Percentiles rank a stretch among this genome's conserved stretches.
These are phyloP conservation scores for Microascus cirrosus DNA, from an alignment of 2,329 filamentous ascomycete genomes.

Conservation along the genomic window DNA sequence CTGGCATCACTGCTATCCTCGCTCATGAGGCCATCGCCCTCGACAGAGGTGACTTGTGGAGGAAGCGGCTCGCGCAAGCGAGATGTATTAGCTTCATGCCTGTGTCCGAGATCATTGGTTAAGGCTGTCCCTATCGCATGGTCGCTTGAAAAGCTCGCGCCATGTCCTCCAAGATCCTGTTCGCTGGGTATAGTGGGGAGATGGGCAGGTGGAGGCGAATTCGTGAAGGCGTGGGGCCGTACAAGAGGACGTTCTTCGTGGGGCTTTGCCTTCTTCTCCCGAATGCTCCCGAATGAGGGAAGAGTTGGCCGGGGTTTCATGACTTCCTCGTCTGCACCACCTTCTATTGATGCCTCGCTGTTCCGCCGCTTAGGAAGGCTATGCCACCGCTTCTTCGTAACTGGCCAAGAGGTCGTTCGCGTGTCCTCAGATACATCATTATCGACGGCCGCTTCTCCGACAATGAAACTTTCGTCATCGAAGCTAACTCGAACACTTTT, in stretches of 20 bases:
- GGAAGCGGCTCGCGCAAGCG: conserved; percentile 54
- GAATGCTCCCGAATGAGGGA: conserved; percentile 65
- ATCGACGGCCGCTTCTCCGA: conserved; percentile 33
- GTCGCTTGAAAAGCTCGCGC: conserved; percentile 45
- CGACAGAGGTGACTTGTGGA: conserved; percentile 58
- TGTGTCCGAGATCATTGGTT: conserved; percentile 38
- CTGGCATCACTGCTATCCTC: conserved; percentile 8
- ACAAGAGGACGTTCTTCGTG: conserved; percentile 46
- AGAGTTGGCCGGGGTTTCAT: conserved; percentile 67
- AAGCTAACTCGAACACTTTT: conserved; percentile 70
- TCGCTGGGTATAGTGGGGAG: conserved; percentile 9
- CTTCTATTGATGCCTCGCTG: conserved; percentile 14
- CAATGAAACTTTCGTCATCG: conserved; percentile 50
- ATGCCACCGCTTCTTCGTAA: conserved; percentile 34
- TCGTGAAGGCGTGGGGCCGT: conserved; percentile 27
- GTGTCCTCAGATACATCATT: conserved; percentile 23
- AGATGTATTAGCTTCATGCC: conserved; percentile 44
- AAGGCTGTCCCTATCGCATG: conserved; percentile 45
- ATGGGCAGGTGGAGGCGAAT: conserved; percentile 10
- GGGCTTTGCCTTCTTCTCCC: conserved; percentile 47
- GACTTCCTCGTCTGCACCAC: conserved; percentile 49
- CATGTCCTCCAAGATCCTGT: conserved; percentile 6
- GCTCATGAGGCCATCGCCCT: conserved; percentile 50
- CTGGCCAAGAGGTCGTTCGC: conserved; percentile 4
- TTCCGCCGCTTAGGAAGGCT: conserved; percentile 21